Percentiles rank a stretch among this genome's conserved stretches.
phyloP scores from a whole-genome alignment of 1,284 basidiomycete genomes.

The Erythrobasidium hasegawianum region DNA sequence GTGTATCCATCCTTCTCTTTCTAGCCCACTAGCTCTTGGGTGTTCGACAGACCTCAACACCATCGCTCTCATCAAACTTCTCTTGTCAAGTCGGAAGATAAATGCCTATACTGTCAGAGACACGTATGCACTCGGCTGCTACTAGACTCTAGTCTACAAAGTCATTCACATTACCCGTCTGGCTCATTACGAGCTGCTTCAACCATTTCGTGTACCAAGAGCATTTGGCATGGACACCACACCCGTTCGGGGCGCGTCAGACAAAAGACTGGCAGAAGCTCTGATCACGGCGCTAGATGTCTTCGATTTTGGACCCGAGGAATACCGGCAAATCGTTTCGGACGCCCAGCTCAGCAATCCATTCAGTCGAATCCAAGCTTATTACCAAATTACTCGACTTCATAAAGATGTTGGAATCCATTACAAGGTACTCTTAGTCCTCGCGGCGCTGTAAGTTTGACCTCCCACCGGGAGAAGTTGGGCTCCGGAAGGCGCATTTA shows the following conservation, averaged over 20 bases:
- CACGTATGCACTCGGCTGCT: too few species aligned
- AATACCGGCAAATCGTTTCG: not conserved
- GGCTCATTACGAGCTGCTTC: too few species aligned
- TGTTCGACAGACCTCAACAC: too few species aligned
- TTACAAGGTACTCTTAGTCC: slow-evolving; percentile 4
- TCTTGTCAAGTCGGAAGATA: too few species aligned
- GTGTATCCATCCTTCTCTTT: too few species aligned
- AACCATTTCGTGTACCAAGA: too few species aligned
- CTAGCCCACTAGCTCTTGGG: too few species aligned
- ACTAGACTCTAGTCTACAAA: too few species aligned
- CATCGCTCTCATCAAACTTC: too few species aligned
- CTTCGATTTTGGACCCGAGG: slow-evolving; percentile 6
- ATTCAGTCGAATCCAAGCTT: slow-evolving; percentile 5
- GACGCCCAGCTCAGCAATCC: slow-evolving; percentile 4
- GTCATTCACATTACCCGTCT: too few species aligned
- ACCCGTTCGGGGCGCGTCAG: not conserved
- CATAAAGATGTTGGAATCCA: slow-evolving; percentile 2
- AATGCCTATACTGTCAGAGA: not conserved
- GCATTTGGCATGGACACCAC: too few species aligned
- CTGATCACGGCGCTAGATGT: slow-evolving; percentile 2
- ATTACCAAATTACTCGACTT: slow-evolving; percentile 1
- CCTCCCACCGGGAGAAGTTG: not conserved
- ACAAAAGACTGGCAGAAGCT: not conserved
- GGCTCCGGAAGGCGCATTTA: not conserved
- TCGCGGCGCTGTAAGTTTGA: slow-evolving; percentile 8